Percentiles rank a stretch among this genome's conserved stretches.
Conservation (phyloP, 352 stramenopile genomes). For the Globisporangium mamillatum region DNA sequence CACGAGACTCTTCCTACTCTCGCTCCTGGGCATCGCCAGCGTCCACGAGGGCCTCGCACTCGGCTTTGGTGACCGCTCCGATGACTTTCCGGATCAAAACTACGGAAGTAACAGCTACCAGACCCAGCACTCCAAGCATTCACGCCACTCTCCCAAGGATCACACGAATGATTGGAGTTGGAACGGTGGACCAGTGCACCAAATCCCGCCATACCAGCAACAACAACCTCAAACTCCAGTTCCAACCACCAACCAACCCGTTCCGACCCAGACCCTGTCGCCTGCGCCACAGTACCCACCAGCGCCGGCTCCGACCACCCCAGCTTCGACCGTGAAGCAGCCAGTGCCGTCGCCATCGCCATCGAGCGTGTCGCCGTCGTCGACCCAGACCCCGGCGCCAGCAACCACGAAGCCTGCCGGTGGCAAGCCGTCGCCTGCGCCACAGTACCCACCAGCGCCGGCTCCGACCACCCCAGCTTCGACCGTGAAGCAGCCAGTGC, state of each 20-base stretch:
- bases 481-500: neutral
- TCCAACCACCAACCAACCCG: neutral
- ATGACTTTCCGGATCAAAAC: neutral
- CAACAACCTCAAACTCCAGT: neutral
- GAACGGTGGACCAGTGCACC: neutral
- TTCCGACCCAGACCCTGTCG: neutral
- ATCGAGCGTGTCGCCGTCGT: conserved; percentile 1
- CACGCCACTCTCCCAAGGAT: neutral
- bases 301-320: neutral
- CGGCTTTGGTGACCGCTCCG: neutral
- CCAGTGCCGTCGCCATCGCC: neutral
- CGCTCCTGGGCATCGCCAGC: conserved; percentile 2
- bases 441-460: neutral
- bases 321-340: neutral
- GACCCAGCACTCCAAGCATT: neutral
- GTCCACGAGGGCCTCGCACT: neutral
- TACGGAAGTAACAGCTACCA: neutral
- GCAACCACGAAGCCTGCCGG: neutral
- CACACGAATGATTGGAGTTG: neutral
- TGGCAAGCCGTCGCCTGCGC: neutral
- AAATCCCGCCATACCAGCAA: neutral
- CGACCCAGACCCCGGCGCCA: neutral
- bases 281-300: neutral
- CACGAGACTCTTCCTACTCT: conserved; percentile 9
- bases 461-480: neutral